Evolutionary conservation across 2,329 filamentous ascomycete genomes (phyloP), one percentile per base, ranked within the genome.

Genomic region (Drechslera avenae): DNA sequence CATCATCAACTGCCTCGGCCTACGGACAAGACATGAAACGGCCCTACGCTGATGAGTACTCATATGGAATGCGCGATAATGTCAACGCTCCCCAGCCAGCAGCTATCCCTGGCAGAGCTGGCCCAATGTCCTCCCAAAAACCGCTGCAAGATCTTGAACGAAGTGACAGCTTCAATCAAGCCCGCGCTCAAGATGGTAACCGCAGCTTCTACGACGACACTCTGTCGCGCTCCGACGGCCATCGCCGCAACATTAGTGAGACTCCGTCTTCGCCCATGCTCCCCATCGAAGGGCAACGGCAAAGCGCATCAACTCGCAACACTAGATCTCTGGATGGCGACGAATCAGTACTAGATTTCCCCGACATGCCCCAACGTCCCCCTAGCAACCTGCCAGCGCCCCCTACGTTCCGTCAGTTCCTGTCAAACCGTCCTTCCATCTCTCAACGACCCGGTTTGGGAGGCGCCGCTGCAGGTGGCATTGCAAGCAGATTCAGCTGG

Each of bases 391-490:
- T 49, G 52, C 69, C 68, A 2, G 62, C 70, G 3, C 66, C 71
- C n/a, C 71, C 71, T 10, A 68, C 69, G 12, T 74, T 74, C 61
- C 67, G 69, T 31, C 70, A 74, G 41, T 74, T 74, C 55, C 65
- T 73, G 31, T 67, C 62, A 32, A 73, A 71, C 55, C 66, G 72
- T 16, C 68, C 68, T 4, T 69, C 69, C 5, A 61, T 62, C 13
- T 68, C 70, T 14, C 61, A 66, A 39, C 60, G 64, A 14, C 60
- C 63, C n/a, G 66, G 57, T 10, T 42, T 63, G 23, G 62, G 57
- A 13, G 64, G 61, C 7, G 52, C 46, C 5, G 39, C 59, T 21
- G 62, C 56, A 12, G 66, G 63, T 5, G 57, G 48, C 16, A 68
- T 72, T 46, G 53, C 62, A 35, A 68, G 64, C 44, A 53, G 66